Conservation (phyloP, 208 protist species). For the Trypanosoma vivax region DNA sequence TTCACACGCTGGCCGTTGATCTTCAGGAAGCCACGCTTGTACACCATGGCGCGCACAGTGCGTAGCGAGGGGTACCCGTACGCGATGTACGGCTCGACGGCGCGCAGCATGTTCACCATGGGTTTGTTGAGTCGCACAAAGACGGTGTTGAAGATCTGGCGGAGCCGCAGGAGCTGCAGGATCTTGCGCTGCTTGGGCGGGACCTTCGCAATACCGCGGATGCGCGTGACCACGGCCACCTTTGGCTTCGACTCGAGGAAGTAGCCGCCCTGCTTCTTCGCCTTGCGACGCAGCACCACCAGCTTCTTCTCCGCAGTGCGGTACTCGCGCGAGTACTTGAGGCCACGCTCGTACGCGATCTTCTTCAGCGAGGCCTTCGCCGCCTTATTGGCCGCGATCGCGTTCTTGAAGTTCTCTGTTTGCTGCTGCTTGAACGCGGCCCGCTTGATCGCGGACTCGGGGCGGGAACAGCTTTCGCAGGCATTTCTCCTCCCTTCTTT, state of each 20-base stretch:
- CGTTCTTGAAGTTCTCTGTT: conserved; percentile 87
- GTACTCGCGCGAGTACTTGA: conserved; percentile 97
- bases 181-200: conserved; percentile 98
- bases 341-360: conserved; percentile 56
- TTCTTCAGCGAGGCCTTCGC: conserved; percentile 68
- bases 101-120: conserved; percentile 98
- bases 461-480: conserved; percentile 65
- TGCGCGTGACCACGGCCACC: conserved; percentile 98
- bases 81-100: conserved; percentile 98
- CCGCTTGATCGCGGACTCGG: conserved; percentile 88
- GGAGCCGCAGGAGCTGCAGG: conserved; percentile 97
- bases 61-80: conserved; percentile 98
- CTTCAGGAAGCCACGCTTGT: conserved; percentile 99
- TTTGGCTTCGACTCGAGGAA: conserved; percentile 98
- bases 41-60: conserved; percentile 96
- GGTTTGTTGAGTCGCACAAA: conserved; percentile 99
- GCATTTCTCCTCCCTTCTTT: conserved; percentile 26
- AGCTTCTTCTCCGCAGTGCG: conserved; percentile 77
- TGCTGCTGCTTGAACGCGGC: conserved; percentile 88
- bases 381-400: conserved; percentile 60
- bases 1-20: conserved; percentile 97
- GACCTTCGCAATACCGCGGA: conserved; percentile 99
- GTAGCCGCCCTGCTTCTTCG: conserved; percentile 92
- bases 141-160: conserved; percentile 99
- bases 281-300: conserved; percentile 83